phyloP scores from a whole-genome alignment of 306 rosid species.

The Dicorynia guianensis region DNA sequence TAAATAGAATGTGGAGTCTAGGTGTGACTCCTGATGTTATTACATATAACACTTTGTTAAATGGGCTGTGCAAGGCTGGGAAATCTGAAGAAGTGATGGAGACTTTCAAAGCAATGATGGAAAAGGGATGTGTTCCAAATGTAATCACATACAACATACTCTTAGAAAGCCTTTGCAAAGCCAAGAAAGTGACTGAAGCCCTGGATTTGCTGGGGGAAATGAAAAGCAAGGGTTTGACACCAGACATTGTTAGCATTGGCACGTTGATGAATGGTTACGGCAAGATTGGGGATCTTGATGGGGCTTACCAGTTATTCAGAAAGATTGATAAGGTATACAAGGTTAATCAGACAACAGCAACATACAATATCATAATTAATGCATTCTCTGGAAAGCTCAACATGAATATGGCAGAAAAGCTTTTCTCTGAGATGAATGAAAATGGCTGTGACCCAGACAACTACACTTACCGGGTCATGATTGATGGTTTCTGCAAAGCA shows the following conservation, averaged over 20 bases:
- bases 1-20: constrained; percentile 75
- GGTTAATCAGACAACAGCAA: constrained; percentile 68
- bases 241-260: constrained; percentile 73
- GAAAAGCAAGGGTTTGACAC: constrained; percentile 62
- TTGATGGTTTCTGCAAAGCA: constrained; percentile 81
- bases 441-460: constrained; percentile 61
- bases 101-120: constrained; percentile 70
- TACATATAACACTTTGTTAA: constrained; percentile 78
- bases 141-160: constrained; percentile 73
- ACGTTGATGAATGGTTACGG: constrained; percentile 76
- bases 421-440: constrained; percentile 69
- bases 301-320: constrained; percentile 72
- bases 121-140: constrained; percentile 76
- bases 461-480: constrained; percentile 80
- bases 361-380: constrained; percentile 67
- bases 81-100: constrained; percentile 69
- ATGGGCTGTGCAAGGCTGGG: constrained; percentile 89
- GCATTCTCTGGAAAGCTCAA: constrained; percentile 76
- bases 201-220: constrained; percentile 68
- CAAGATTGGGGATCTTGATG: constrained; percentile 66
- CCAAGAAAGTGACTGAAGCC: constrained; percentile 67
- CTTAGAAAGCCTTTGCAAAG: constrained; percentile 84
- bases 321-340: constrained; percentile 52
- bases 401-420: constrained; percentile 57
- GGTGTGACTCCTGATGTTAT: constrained; percentile 92